Evolutionary conservation across 768 basidiomycete genomes (phyloP), one percentile per base, ranked within the genome.

Genomic region (Amanita polypyramis): DNA sequence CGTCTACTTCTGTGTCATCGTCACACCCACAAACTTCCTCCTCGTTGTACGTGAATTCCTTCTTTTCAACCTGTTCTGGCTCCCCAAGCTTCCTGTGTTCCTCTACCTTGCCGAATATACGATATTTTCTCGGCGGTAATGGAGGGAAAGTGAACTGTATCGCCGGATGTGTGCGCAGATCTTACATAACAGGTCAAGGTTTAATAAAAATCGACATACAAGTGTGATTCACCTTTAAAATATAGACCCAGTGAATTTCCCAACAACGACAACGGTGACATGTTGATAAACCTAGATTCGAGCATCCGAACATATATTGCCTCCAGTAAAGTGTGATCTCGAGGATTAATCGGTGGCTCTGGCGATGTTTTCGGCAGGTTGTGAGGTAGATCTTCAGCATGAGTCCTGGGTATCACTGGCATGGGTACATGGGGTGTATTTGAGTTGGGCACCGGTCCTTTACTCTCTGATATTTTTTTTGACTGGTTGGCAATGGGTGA

Each of bases 261-360:
- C 43, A 88, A 62, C 35, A 86, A 54, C 1, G 80, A 78, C 12
- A 85, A 58, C 2, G 85, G 84, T 19, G 75, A 64, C 2, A 75
- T 61, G 57, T 86, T 86, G 55, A 88, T 79, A 55, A 83, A 86
- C 30, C 82, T 66, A 11, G 76, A 67, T 4, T 74, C 74, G 21
- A 85, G 79, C 76, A 82, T 80, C 53, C 80, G 77, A 15, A 65
- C 70, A 65, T 85, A 87, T 9, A 85, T 79, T 38, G 62, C 63
- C 54, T 81, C 77, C 19, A 88, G 65, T 10, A 83, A 53, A 0
- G 73, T 70, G 56, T 87, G 85, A 51, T 87, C 82, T 7, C 80
- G 69, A 2, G 85, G 84, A 56, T 87, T 76, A 2, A 56, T 52
- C 0, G 77, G 73, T 3, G 68, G 58, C 44, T 67, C 69, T 5